phyloP scores from a whole-genome alignment of 148 eudicot genomes.

The Dysphania ambrosioides region DNA sequence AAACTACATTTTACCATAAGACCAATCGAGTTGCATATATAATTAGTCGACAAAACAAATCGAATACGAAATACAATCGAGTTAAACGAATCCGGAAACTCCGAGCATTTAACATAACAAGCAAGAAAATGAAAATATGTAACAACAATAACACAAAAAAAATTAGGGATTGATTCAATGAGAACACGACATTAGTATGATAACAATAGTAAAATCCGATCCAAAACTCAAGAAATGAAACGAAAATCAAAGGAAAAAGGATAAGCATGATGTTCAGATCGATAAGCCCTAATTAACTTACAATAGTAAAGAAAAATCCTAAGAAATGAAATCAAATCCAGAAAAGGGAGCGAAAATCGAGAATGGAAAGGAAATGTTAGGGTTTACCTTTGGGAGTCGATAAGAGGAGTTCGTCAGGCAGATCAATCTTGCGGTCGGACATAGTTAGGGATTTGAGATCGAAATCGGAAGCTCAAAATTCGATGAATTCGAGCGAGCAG shows the following conservation, averaged over 20 bases:
- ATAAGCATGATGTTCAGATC: slow-evolving; percentile 19
- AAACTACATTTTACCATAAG: not conserved
- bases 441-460: slow-evolving; percentile 30
- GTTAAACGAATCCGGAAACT: not conserved
- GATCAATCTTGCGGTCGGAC: slow-evolving; percentile 59
- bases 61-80: not conserved
- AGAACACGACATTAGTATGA: not conserved
- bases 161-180: not conserved
- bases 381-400: slow-evolving; percentile 42
- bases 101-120: not conserved
- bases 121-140: no score
- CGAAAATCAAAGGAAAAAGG: not conserved
- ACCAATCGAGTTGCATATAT: not conserved
- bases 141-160: not conserved
- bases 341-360: not conserved
- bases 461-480: slow-evolving; percentile 11
- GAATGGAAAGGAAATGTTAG: not conserved
- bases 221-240: not conserved
- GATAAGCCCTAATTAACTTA: slow-evolving; percentile 27
- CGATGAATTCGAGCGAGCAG: not conserved
- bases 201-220: not conserved
- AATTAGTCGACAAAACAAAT: not conserved
- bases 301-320: not conserved
- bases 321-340: not conserved
- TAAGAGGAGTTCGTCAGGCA: slow-evolving; percentile 66